phyloP scores from a whole-genome alignment of 352 stramenopile genomes.

The Lagenidium giganteum region DNA sequence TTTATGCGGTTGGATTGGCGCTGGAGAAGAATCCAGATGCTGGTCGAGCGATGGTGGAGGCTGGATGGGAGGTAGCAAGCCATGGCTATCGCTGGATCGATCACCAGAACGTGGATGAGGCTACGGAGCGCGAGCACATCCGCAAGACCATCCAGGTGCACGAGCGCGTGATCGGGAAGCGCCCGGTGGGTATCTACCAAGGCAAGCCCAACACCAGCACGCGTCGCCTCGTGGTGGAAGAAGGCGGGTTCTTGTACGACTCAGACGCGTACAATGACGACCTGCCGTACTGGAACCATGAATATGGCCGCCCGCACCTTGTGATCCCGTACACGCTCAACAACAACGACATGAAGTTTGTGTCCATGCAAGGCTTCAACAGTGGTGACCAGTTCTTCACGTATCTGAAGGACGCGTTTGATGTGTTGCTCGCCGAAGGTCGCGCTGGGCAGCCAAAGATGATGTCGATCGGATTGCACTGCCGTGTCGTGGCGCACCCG shows the following conservation, averaged over 20 bases:
- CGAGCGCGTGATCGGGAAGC: slow-evolving; percentile 83
- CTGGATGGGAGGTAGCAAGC: slow-evolving; percentile 91
- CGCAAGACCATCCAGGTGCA: slow-evolving; percentile 89
- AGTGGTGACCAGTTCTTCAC: slow-evolving; percentile 90
- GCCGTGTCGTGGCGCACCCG: slow-evolving; percentile 86
- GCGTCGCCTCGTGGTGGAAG: slow-evolving; percentile 84
- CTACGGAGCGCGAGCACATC: slow-evolving; percentile 92
- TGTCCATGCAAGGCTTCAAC: slow-evolving; percentile 89
- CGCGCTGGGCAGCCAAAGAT: slow-evolving; percentile 87
- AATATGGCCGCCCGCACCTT: slow-evolving; percentile 87
- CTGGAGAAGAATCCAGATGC: slow-evolving; percentile 92
- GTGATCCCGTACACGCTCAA: slow-evolving; percentile 95
- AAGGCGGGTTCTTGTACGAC: slow-evolving; percentile 95
- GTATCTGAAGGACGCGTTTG: slow-evolving; percentile 90
- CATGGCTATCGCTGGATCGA: slow-evolving; percentile 96
- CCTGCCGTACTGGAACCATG: slow-evolving; percentile 92
- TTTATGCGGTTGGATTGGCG: slow-evolving; percentile 94
- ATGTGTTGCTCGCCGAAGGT: slow-evolving; percentile 88
- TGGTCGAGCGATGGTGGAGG: slow-evolving; percentile 88
- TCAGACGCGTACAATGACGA: slow-evolving; percentile 95
- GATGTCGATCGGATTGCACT: slow-evolving; percentile 95
- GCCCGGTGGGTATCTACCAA: slow-evolving; percentile 93
- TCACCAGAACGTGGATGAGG: slow-evolving; percentile 92
- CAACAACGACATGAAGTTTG: slow-evolving; percentile 97
- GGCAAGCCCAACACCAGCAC: slow-evolving; percentile 94